A percentile compares a stretch with the other conserved stretches of the same genome.
Evolutionary conservation across 2,329 filamentous ascomycete genomes (phyloP).

Genomic region (Microsporum audouinii): DNA sequence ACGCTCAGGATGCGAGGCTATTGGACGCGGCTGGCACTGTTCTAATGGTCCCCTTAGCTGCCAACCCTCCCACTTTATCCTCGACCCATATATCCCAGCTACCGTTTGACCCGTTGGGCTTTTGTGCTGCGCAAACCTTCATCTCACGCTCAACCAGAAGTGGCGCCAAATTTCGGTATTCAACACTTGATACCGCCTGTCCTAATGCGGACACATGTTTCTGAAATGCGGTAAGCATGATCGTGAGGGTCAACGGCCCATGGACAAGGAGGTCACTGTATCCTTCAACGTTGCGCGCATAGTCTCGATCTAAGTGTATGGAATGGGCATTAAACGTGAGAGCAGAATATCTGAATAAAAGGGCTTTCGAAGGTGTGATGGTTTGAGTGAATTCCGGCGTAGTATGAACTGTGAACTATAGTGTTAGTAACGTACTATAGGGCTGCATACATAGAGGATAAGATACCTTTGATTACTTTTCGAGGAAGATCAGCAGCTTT

Average conservation of each 20-base stretch:
- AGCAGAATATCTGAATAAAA: constrained; percentile 84
- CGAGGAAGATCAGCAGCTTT: constrained; percentile 17
- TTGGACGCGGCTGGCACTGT: constrained; percentile 8
- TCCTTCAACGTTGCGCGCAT: constrained; percentile 59
- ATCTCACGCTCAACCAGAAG: constrained; percentile 64
- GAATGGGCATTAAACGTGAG: constrained; percentile 85
- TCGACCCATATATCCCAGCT: constrained; percentile 57
- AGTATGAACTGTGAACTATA: constrained; percentile 32
- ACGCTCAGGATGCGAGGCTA: background rate
- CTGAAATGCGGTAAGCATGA: constrained; percentile 60
- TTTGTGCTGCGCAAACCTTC: constrained; percentile 53
- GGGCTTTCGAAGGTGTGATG: constrained; percentile 53
- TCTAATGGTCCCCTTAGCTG: constrained; percentile 47
- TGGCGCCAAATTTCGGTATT: constrained; percentile 73
- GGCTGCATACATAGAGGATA: constrained; percentile 4
- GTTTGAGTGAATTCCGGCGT: constrained; percentile 46
- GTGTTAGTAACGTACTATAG: background rate
- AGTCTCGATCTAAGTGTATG: constrained; percentile 72
- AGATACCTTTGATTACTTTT: constrained; percentile 28
- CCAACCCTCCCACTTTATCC: constrained; percentile 48
- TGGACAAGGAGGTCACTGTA: constrained; percentile 70
- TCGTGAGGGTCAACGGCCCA: constrained; percentile 65
- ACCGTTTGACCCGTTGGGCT: constrained; percentile 30
- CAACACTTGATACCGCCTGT: constrained; percentile 43
- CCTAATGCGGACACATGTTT: constrained; percentile 38